Evolutionary conservation across 75 land plant genomes (phyloP).

Genomic region (Picea sitchensis): DNA sequence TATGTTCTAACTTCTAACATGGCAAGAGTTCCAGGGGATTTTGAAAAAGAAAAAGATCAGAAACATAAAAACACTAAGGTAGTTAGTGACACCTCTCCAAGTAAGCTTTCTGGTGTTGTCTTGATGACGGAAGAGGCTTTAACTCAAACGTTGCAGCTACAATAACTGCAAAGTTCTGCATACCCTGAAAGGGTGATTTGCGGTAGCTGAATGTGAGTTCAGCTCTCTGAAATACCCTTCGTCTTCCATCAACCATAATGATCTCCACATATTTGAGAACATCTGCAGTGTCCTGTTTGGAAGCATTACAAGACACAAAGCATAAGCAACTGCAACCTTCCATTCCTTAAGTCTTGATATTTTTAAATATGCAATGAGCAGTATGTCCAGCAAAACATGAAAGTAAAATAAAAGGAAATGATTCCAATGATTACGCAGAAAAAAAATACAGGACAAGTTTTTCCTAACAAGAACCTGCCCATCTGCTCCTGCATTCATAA

Average conservation of each 20-base stretch:
- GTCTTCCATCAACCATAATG: constrained; percentile 32
- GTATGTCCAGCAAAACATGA: background rate
- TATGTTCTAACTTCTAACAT: background rate
- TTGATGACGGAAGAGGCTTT: constrained; percentile 16
- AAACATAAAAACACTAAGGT: background rate
- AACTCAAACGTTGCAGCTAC: constrained; percentile 61
- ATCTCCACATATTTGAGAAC: constrained; percentile 55
- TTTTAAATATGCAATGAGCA: background rate
- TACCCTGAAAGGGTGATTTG: constrained; percentile 53
- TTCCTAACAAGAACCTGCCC: constrained; percentile 42
- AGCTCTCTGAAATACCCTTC: constrained; percentile 15
- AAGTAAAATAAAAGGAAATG: background rate
- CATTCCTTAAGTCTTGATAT: background rate
- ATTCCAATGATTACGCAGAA: background rate
- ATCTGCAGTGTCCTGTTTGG: constrained; percentile 50
- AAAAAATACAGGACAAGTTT: background rate
- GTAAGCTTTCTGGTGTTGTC: constrained; percentile 23
- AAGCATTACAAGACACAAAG: background rate
- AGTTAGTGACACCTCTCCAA: constrained; percentile 38
- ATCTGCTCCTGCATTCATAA: constrained; percentile 81
- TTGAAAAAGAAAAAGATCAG: background rate
- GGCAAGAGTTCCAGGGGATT: background rate
- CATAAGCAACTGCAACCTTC: background rate
- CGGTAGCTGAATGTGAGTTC: constrained; percentile 59
- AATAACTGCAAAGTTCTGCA: constrained; percentile 53